Evolutionary conservation across 2,329 filamentous ascomycete species (phyloP).

Genomic region (Fusarium domesticum): DNA sequence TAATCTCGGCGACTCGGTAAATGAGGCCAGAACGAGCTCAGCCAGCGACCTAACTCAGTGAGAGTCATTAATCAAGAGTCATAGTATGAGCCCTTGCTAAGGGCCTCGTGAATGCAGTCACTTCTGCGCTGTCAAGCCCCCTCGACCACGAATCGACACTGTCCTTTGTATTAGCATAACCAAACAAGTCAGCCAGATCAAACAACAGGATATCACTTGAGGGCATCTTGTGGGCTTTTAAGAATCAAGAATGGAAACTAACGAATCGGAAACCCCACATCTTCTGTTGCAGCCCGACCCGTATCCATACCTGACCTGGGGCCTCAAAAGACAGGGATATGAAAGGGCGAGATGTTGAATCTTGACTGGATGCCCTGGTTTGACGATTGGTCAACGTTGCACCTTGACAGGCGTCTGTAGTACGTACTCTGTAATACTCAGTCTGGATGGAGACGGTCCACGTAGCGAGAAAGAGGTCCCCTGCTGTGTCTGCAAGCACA

Average conservation of each 20-base stretch:
- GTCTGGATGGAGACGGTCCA: constrained; percentile 2
- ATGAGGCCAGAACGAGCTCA: not conserved
- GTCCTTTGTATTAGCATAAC: not conserved
- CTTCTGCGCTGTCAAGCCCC: not conserved
- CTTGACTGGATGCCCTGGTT: constrained; percentile 22
- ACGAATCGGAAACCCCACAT: constrained; percentile 26
- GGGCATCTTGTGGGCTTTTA: constrained; percentile 1
- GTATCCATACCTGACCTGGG: constrained; percentile 14
- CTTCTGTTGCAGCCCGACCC: constrained; percentile 25
- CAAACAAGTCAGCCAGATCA: not conserved
- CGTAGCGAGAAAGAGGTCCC: constrained; percentile 1
- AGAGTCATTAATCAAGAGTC: not conserved
- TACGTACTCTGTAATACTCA: constrained; percentile 12
- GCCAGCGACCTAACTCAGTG: not conserved
- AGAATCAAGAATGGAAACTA: constrained; percentile 7
- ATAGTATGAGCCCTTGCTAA: not conserved
- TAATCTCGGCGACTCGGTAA: not conserved
- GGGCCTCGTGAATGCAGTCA: not conserved
- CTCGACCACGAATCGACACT: not conserved
- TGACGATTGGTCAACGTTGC: constrained; percentile 19
- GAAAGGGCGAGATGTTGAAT: constrained; percentile 13
- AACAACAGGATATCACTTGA: not conserved
- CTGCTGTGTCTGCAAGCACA: not conserved
- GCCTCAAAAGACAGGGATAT: constrained; percentile 21
- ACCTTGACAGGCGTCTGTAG: constrained; percentile 5